Evolutionary conservation across 2,329 filamentous ascomycete genomes (phyloP).

Genomic region (Phoma sp.): DNA sequence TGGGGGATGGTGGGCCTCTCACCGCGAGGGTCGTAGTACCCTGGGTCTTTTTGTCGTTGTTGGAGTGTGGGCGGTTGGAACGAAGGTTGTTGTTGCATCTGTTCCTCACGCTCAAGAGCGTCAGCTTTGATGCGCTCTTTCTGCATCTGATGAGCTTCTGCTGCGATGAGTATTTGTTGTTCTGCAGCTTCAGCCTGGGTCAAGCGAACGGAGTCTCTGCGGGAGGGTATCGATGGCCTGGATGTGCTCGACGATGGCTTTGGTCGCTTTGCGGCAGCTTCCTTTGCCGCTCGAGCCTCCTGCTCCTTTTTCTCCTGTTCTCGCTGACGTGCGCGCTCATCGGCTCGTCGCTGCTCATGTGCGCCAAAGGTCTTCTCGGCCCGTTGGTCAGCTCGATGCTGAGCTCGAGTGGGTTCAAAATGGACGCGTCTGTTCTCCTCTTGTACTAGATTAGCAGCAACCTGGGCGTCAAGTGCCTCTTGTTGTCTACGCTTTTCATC

Average conservation of each 20-base stretch:
- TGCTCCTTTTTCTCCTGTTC: slow-evolving; percentile 15
- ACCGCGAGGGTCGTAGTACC: slow-evolving; percentile 36
- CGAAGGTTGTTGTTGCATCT: slow-evolving; percentile 16
- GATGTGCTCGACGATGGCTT: background rate
- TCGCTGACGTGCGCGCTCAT: slow-evolving; percentile 22
- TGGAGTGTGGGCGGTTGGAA: slow-evolving; percentile 6
- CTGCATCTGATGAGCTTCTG: slow-evolving; percentile 32
- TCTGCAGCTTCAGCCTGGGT: slow-evolving; percentile 20
- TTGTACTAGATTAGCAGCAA: slow-evolving; percentile 19
- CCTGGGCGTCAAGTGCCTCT: slow-evolving; percentile 31
- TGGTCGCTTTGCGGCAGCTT: background rate
- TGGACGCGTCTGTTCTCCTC: slow-evolving; percentile 38
- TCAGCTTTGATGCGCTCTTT: slow-evolving; percentile 32
- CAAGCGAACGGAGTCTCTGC: slow-evolving; percentile 25
- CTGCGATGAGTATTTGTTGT: slow-evolving; percentile 28
- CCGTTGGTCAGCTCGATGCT: slow-evolving; percentile 30
- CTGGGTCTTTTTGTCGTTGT: slow-evolving; percentile 32
- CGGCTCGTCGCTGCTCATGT: slow-evolving; percentile 28
- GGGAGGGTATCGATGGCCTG: slow-evolving; percentile 12
- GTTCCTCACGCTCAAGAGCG: slow-evolving; percentile 36
- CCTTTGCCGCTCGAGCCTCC: slow-evolving; percentile 15
- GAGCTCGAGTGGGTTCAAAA: slow-evolving; percentile 35
- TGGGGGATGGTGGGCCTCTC: slow-evolving; percentile 15
- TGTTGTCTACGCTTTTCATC: slow-evolving; percentile 31
- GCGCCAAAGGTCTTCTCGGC: slow-evolving; percentile 29